Base-by-base conservation (phyloP, 768 basidiomycete genomes). In the Chalciporus pseudorubinellus region DNA sequence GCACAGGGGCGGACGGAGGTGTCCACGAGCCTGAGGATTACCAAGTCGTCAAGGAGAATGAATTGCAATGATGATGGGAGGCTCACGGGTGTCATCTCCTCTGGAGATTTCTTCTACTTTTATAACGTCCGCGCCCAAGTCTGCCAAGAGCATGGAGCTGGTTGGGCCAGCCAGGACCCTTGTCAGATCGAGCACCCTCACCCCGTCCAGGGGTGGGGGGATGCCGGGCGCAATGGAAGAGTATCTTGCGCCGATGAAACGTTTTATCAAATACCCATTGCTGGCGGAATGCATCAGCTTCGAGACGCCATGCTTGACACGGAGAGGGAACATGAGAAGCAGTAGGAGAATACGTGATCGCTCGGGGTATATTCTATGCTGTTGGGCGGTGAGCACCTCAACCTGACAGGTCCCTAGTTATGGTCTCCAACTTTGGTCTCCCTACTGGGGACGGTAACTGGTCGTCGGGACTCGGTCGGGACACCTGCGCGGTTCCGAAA, bases 71-170 rank as follows among this genome's bases (percentile, higher is more conserved):
- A 44, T 43, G 16, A 31, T 42, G 42, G 44, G 29, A 41, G 45
- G 74, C 77, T 64, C 70, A 82, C 92, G 81, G 28, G 95, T 98
- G 70, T 98, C 95, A 62, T 98, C 95, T 20, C 95, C 95, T 52
- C 76, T 79, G 39, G 77, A 74, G 46, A 81, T 74, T 64, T 92
- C 88, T 65, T 95, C 92, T 6, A 97, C 82, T 67, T 97, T 98
- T 67, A 97, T 81, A 24, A 98, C 92, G 64, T 98, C 92, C 42
- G 95, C 95, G 1, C 92, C 87, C 31, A 95, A 72, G 71, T 95
- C 92, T 7, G 86, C 93, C n/a, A 97, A 77, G 53, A 95, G 78
- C 93, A 95, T 90, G 2, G 92, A 90, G n/a, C 87, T 83, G 1
- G 87, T 87, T 28, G 93, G 93, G 0, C 92, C 93, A n/a, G 93